Percentiles rank a stretch among this genome's conserved stretches.
phyloP scores from a whole-genome alignment of 2,329 filamentous ascomycete genomes.

The Trichoderma harzianum region DNA sequence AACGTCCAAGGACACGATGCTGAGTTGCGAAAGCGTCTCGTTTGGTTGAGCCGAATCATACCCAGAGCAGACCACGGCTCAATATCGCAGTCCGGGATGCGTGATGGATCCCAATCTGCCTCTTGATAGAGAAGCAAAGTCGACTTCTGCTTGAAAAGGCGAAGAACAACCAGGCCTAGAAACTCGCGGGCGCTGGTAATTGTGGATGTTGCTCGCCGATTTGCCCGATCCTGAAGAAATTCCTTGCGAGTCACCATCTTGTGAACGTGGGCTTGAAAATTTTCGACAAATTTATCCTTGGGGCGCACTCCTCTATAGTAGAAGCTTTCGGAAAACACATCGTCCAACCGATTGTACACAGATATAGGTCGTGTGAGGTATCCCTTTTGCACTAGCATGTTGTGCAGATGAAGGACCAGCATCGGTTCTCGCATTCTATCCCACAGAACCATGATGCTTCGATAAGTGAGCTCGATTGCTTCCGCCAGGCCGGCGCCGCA shows the following conservation, averaged over 20 bases:
- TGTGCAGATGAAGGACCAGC: slow-evolving; percentile 44
- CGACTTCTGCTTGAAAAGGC: slow-evolving; percentile 35
- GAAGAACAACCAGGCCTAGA: slow-evolving; percentile 20
- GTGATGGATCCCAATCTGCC: slow-evolving; percentile 35
- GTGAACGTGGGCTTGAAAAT: not conserved
- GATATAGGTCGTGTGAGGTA: slow-evolving; percentile 35
- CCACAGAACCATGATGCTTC: slow-evolving; percentile 35
- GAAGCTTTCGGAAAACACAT: slow-evolving; percentile 19
- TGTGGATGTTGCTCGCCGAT: not conserved
- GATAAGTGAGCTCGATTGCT: slow-evolving; percentile 40
- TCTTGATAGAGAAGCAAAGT: slow-evolving; percentile 29
- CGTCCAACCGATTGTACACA: slow-evolving; percentile 31
- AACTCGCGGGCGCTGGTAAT: not conserved
- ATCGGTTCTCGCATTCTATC: slow-evolving; percentile 39
- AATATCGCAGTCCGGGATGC: slow-evolving; percentile 36
- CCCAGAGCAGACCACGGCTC: slow-evolving; percentile 25
- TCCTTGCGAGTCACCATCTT: not conserved
- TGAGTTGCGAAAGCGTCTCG: slow-evolving; percentile 27
- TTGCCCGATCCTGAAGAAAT: not conserved
- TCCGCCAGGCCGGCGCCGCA: slow-evolving; percentile 46
- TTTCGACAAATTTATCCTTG: slow-evolving; percentile 16
- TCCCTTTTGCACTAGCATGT: slow-evolving; percentile 43
- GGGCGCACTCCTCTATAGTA: slow-evolving; percentile 19
- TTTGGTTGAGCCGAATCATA: slow-evolving; percentile 28
- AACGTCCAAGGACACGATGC: slow-evolving; percentile 20